Evolutionary conservation across 352 stramenopile species (phyloP), one percentile per base, ranked within the genome.

Genomic region (Pythium inflatum): DNA sequence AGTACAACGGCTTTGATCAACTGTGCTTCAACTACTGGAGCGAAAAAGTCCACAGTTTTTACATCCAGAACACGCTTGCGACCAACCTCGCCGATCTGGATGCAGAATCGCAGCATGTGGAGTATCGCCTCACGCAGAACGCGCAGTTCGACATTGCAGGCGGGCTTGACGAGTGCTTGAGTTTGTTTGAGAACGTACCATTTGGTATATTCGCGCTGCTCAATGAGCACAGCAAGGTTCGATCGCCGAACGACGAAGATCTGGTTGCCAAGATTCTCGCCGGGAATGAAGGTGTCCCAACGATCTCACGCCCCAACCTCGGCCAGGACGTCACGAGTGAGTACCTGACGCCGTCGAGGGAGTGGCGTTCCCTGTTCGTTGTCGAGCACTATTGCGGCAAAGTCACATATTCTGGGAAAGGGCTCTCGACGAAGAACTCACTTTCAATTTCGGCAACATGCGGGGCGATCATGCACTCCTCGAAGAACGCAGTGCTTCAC

Each of bases 21-120:
- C 74, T 93, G 13, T 92, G 85, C 51, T 88, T 87, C 54, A 92
- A 95, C 50, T 95, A 95, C 66, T 95, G 87, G 87, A 90, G 84
- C 61, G 85, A 95, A 65, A 95, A 93, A 45, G 81, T 91, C 22
- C 83, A 90, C 63, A 81, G 82, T 40, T 92, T 93, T 55, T 95
- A 90, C 70, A 76, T 93, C 31, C 82, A 91, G 70, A 89, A 90
- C 63, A 93, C 83, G 11, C 55, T 91, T 20, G 78, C 83, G 3
- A 83, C 87, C 14, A 89, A 87, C 51, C 83, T 89, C 9, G 71
- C 73, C 1, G 81, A 89, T 24, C 43, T 90, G 50, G 81, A 85
- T 31, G 74, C 83, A 38, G 81, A 92, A n/a, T 78, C 84, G 20
- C 78, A 89, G 49, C 80, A 90, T 63, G 70, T 92, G 2, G 82